Percentiles rank a stretch among this genome's conserved stretches.
Conservation (phyloP, 306 rosid genomes). For the Betula pendula region DNA sequence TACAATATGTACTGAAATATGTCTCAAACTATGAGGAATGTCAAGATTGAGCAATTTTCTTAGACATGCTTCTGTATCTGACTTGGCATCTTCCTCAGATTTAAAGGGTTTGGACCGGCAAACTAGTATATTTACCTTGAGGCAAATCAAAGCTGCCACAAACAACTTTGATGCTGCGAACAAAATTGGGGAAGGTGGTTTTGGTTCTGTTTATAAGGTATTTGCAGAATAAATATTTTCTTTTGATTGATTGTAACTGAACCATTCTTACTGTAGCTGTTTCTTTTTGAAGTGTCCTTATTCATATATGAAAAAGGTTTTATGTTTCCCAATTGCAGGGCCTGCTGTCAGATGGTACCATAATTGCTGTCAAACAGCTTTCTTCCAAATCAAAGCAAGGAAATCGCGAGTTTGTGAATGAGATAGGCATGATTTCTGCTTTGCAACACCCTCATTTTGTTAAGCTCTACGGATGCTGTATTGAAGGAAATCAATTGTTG, state of each 20-base stretch:
- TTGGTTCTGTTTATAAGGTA: slow-evolving; percentile 53
- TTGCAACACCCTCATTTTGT: slow-evolving; percentile 46
- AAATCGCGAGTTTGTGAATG: slow-evolving; percentile 40
- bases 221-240: background rate
- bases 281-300: background rate
- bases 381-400: slow-evolving; percentile 49
- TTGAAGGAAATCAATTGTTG: slow-evolving; percentile 41
- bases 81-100: slow-evolving; percentile 20
- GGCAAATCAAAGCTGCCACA: slow-evolving; percentile 45
- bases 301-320: background rate
- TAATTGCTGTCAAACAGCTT: slow-evolving; percentile 39
- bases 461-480: slow-evolving; percentile 45
- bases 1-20: background rate
- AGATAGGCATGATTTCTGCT: slow-evolving; percentile 49
- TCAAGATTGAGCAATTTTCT: background rate
- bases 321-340: slow-evolving; percentile 31
- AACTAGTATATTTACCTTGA: slow-evolving; percentile 37
- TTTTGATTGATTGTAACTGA: background rate
- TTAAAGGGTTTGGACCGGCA: slow-evolving; percentile 28
- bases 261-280: background rate
- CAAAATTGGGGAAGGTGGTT: slow-evolving; percentile 55
- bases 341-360: slow-evolving; percentile 17
- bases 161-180: slow-evolving; percentile 39
- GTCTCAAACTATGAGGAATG: background rate
- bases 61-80: background rate